Percentiles rank a stretch among this genome's conserved stretches.
Conservation (phyloP, 2,329 filamentous ascomycete species). For the Hypoxylon sp. region DNA sequence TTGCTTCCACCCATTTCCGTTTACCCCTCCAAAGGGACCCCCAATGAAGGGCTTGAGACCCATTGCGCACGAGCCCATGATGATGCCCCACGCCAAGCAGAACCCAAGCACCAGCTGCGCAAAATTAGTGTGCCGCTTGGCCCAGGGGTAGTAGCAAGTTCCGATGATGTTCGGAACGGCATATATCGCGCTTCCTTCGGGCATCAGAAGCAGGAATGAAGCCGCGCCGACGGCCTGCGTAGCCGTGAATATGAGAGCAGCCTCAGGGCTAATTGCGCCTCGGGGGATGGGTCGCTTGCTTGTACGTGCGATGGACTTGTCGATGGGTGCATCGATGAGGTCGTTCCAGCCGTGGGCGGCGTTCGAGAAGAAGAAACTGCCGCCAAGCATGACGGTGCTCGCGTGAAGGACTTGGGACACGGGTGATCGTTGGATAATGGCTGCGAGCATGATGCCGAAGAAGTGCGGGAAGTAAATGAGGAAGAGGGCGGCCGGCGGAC, state of each 20-base stretch:
- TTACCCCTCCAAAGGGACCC: conserved; percentile 44
- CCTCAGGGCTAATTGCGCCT: conserved; percentile 52
- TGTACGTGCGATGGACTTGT: conserved; percentile 53
- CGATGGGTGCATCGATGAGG: conserved; percentile 55
- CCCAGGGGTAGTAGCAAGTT: conserved; percentile 55
- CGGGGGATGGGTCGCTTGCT: conserved; percentile 55
- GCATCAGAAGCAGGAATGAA: conserved; percentile 47
- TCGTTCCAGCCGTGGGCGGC: conserved; percentile 58
- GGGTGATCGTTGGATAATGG: conserved; percentile 43
- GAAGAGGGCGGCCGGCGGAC: conserved; percentile 53
- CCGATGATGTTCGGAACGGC: conserved; percentile 51
- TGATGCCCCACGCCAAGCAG: conserved; percentile 53
- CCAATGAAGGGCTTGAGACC: conserved; percentile 47
- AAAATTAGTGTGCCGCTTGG: conserved; percentile 57
- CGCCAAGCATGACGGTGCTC: conserved; percentile 44
- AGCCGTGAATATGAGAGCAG: conserved; percentile 53
- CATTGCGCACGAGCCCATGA: conserved; percentile 53
- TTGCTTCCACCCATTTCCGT: conserved; percentile 15
- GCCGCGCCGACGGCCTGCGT: conserved; percentile 49
- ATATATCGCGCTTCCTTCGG: conserved; percentile 46
- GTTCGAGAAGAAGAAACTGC: conserved; percentile 55
- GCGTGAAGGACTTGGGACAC: conserved; percentile 40
- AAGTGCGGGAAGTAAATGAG: conserved; percentile 56
- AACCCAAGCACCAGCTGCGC: conserved; percentile 57
- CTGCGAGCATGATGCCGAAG: conserved; percentile 53